Base-by-base conservation (phyloP, 805 yeast species). In the Metschnikowia reukaufii region DNA sequence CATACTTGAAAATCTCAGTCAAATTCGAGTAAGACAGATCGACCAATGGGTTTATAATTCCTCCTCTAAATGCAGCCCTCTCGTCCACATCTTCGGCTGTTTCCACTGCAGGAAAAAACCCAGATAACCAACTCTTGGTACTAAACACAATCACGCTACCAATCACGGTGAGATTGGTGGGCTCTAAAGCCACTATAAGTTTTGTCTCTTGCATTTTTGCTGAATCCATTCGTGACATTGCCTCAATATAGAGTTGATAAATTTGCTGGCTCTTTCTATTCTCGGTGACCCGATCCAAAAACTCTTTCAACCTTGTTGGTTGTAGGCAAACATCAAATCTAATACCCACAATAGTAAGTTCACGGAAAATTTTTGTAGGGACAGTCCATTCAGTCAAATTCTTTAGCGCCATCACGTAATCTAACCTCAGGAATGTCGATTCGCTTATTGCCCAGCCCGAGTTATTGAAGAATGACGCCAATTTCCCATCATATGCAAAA, bases 281-380 rank as follows among this genome's bases (percentile, higher is more conserved):
- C n/a, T 50, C 55, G 3, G 61, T 50, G 17, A 47, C 53, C 17
- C 62, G 52, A 29, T 63, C 56, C 5, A 78, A 63, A n/a, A 78
- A 58, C n/a, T 64, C 61, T 52, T 72, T 58, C 35, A 79, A 62
- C 51, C 74, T 73, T 3, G 64, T 62, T 10, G 72, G 61, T 47
- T 75, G 69, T 48, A 63, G 67, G 54, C 82, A 75, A n/a, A 80
- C 68, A 54, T 79, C 83, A 60, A 81, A 80, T 50, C 79, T 64
- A 12, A 81, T 76, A 2, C 84, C 83, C 33, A 79, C 78, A 46
- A 79, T 76, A 66, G 76, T 78, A 51, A 81, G 67, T 50, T 78
- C 82, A 42, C 76, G 64, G 35, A 79, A 77, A 6, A 81, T 71
- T 52, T 78, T 78, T 47, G 76, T 72, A 2, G 83, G 77, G 4